Evolutionary conservation across 2,329 filamentous ascomycete genomes (phyloP).

Genomic region (Xylogone sp.): DNA sequence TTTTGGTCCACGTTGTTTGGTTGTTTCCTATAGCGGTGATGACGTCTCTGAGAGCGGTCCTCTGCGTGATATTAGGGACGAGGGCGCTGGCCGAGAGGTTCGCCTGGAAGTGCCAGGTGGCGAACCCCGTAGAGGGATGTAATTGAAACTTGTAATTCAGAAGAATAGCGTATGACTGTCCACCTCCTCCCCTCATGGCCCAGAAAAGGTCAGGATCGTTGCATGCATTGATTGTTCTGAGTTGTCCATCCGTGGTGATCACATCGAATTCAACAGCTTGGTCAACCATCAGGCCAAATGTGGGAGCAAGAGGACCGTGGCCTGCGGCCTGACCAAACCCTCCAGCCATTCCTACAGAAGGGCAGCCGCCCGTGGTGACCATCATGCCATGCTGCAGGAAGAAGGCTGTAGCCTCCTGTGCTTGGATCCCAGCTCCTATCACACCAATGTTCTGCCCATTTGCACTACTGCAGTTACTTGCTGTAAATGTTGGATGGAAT

Average conservation of each 20-base stretch:
- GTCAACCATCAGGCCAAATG: constrained; percentile 46
- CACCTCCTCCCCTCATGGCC: constrained; percentile 45
- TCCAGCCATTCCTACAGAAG: constrained; percentile 11
- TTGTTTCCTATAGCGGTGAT: too few species aligned
- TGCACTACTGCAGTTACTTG: background rate
- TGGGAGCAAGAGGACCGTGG: constrained; percentile 47
- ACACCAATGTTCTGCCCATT: background rate
- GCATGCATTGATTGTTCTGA: constrained; percentile 36
- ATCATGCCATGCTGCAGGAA: constrained; percentile 3
- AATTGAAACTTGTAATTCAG: constrained; percentile 5
- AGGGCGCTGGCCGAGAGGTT: background rate
- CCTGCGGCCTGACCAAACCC: constrained; percentile 25
- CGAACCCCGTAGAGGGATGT: constrained; percentile 1
- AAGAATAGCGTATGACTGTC: constrained; percentile 40
- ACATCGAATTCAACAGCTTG: constrained; percentile 35
- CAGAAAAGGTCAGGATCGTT: constrained; percentile 44
- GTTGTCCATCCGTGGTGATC: constrained; percentile 34
- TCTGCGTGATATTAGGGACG: too few species aligned
- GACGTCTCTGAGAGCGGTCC: too few species aligned
- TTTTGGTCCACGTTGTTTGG: too few species aligned
- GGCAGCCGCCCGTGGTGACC: constrained; percentile 2
- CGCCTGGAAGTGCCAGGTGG: constrained; percentile 1
- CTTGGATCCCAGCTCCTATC: constrained; percentile 6
- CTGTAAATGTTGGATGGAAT: constrained; percentile 2
- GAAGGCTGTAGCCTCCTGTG: constrained; percentile 4